Percentiles rank a stretch among this genome's conserved stretches.
Conservation (phyloP, 2,329 filamentous ascomycete genomes). For the Ophiocordyceps camponoti-rufipedis region DNA sequence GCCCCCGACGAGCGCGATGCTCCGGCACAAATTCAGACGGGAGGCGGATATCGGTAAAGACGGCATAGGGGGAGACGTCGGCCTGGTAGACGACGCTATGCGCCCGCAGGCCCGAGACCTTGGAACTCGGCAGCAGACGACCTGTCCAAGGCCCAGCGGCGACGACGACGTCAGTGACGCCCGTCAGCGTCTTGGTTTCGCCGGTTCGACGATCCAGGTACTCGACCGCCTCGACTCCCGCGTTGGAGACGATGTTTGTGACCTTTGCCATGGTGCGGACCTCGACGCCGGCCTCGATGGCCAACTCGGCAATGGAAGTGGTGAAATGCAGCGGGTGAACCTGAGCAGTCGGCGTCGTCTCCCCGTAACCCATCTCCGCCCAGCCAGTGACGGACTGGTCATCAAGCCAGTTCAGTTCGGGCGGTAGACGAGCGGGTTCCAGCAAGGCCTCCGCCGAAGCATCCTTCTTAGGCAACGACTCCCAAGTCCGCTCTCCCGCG, state of each 20-base stretch:
- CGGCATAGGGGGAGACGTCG: conserved; percentile 51
- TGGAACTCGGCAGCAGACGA: conserved; percentile 35
- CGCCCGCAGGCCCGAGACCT: conserved; percentile 39
- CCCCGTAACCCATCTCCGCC: conserved; percentile 55
- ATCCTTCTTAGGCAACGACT: conserved; percentile 36
- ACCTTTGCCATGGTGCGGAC: conserved; percentile 50
- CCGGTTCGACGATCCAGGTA: conserved; percentile 31
- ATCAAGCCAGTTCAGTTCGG: conserved; percentile 73
- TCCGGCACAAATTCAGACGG: conserved; percentile 42
- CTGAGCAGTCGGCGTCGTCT: conserved; percentile 66
- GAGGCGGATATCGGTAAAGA: conserved; percentile 75
- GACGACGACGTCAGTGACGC: conserved; percentile 35
- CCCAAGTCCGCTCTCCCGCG: neutral
- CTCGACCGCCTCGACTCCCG: conserved; percentile 41
- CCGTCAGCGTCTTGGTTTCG: conserved; percentile 16
- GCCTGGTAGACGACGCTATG: conserved; percentile 49
- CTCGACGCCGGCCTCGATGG: conserved; percentile 48
- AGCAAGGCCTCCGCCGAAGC: conserved; percentile 25
- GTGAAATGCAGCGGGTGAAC: conserved; percentile 90
- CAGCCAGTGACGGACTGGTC: conserved; percentile 48
- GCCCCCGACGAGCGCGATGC: conserved; percentile 26
- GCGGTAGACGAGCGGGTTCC: conserved; percentile 44
- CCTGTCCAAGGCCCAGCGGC: conserved; percentile 47
- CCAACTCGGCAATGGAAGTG: conserved; percentile 61
- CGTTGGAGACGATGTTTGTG: conserved; percentile 41